Conservation (phyloP, 768 basidiomycete species). For the Lactarius sp. region DNA sequence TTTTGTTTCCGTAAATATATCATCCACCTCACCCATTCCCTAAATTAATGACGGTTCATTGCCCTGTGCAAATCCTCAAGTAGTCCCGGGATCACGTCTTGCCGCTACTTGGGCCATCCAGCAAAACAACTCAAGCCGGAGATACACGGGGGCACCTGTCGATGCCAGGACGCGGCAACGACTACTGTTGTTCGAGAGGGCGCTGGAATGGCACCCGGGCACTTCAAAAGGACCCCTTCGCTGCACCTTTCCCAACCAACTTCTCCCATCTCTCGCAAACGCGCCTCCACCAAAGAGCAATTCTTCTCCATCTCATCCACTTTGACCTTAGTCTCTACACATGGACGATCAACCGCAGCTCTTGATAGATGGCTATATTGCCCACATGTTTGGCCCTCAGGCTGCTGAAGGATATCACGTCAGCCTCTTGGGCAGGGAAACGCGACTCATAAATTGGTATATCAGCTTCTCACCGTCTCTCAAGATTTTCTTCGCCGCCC, state of each 20-base stretch:
- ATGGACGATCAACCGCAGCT: not conserved
- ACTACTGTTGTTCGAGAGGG: not conserved
- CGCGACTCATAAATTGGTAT: not conserved
- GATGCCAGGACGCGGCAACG: not conserved
- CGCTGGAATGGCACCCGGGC: not conserved
- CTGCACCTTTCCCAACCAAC: not conserved
- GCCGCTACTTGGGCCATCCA: not conserved
- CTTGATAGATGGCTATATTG: slow-evolving; percentile 13
- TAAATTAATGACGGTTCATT: not conserved
- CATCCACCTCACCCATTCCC: not conserved
- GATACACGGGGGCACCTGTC: not conserved
- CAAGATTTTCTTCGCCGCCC: not conserved
- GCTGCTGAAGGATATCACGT: not conserved
- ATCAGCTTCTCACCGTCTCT: too few species aligned
- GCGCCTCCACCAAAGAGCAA: not conserved
- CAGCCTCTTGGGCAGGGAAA: not conserved
- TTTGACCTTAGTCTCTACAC: not conserved
- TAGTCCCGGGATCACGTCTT: not conserved
- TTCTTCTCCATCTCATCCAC: not conserved
- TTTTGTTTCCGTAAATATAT: not conserved
- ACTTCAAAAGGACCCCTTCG: not conserved
- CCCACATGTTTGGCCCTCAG: not conserved
- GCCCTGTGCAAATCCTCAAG: not conserved
- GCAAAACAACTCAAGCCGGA: not conserved
- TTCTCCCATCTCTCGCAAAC: not conserved